These are phyloP conservation scores for Pseudozyma sp. DNA, from an alignment of 1,284 basidiomycete genomes.

Conservation along the genomic window DNA sequence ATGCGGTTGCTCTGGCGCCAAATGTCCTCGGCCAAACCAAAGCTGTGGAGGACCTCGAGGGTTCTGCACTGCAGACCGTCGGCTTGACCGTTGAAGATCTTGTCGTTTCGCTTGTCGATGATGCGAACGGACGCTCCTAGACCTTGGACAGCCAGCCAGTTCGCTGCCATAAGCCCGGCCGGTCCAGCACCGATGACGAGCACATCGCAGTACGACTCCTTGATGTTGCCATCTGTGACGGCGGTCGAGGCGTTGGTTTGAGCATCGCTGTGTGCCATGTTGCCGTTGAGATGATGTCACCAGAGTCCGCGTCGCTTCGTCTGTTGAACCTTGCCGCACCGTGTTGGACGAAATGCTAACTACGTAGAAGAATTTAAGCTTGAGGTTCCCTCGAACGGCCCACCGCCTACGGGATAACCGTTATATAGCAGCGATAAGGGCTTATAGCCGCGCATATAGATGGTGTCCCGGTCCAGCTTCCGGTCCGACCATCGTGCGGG, in stretches of 20 bases:
- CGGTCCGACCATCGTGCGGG: slow-evolving; percentile 2
- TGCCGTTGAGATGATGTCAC: background rate
- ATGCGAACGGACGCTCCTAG: slow-evolving; percentile 30
- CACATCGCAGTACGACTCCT: slow-evolving; percentile 70
- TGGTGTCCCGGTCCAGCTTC: no score
- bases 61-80: slow-evolving; percentile 42
- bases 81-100: slow-evolving; percentile 41
- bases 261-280: slow-evolving; percentile 9
- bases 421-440: no score
- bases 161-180: slow-evolving; percentile 37
- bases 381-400: no score
- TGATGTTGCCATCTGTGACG: slow-evolving; percentile 2
- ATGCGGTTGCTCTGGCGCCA: slow-evolving; percentile 43
- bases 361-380: no score
- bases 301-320: background rate
- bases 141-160: slow-evolving; percentile 33
- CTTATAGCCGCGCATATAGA: no score
- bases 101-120: slow-evolving; percentile 45
- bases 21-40: slow-evolving; percentile 30
- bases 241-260: background rate
- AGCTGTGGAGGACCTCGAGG: slow-evolving; percentile 40
- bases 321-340: no score
- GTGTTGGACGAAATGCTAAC: no score
- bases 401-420: no score
- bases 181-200: slow-evolving; percentile 70